Conservation (phyloP, 306 rosid species). For the Cicer pinnatifidum region DNA sequence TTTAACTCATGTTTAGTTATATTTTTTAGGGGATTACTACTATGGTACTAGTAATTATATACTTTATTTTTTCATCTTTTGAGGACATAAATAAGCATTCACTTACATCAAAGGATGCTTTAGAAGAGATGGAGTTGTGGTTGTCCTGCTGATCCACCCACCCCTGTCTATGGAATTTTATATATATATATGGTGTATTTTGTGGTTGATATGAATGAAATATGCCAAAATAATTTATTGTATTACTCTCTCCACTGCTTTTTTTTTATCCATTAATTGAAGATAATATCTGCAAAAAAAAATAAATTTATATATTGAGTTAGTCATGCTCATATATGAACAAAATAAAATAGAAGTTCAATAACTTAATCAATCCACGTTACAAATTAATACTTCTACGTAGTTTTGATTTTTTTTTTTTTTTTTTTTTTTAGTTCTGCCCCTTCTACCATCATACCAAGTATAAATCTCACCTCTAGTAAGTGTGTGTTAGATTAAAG, state of each 20-base stretch:
- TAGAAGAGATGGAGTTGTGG: constrained; percentile 6
- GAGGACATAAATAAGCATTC: background rate
- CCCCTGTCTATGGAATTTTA: background rate
- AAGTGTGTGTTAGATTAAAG: no score
- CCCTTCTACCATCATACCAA: no score
- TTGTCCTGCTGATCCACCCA: background rate
- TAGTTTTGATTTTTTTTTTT: no score
- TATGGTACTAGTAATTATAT: background rate
- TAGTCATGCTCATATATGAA: no score
- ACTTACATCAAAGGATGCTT: background rate
- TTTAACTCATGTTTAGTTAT: no score
- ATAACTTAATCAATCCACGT: no score
- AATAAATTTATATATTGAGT: no score
- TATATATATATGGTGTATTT: background rate
- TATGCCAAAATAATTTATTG: background rate
- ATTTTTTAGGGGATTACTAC: no score
- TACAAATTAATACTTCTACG: no score
- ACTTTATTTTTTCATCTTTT: background rate
- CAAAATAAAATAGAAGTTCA: no score
- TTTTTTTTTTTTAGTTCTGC: no score
- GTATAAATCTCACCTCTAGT: no score
- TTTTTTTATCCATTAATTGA: background rate
- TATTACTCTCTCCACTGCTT: background rate
- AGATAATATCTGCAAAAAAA: background rate
- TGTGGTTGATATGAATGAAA: background rate